These are phyloP conservation scores for Mycena sp. DNA, from an alignment of 1,284 basidiomycete species.

Conservation along the genomic window DNA sequence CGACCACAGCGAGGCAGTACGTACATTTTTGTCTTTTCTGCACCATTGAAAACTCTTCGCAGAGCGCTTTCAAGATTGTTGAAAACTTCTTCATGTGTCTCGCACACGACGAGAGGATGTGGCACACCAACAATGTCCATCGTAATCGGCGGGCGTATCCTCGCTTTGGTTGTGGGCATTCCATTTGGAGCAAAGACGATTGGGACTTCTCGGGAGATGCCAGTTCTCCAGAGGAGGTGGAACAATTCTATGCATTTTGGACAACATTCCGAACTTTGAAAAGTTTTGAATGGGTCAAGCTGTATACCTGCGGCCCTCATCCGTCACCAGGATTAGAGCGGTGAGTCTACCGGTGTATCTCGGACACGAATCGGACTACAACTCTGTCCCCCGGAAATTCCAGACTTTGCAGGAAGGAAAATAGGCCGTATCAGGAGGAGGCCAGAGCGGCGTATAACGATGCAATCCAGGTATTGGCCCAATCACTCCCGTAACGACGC, in stretches of 20 bases:
- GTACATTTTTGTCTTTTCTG: neutral
- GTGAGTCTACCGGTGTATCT: neutral
- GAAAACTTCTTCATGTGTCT: constrained; percentile 16
- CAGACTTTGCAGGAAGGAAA: constrained; percentile 14
- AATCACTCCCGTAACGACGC: neutral
- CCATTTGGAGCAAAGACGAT: constrained; percentile 13
- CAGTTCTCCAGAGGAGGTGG: neutral
- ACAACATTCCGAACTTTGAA: constrained; percentile 12
- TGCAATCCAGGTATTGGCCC: constrained; percentile 4
- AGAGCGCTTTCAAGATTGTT: constrained; percentile 6
- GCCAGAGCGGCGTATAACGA: constrained; percentile 4
- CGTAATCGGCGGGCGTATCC: neutral
- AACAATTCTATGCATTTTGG: constrained; percentile 20
- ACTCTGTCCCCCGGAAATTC: neutral
- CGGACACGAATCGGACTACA: no score
- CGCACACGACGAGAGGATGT: constrained; percentile 12
- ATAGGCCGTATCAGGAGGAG: constrained; percentile 10
- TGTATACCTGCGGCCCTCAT: neutral
- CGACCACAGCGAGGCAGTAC: constrained; percentile 3
- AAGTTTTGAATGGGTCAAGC: constrained; percentile 16
- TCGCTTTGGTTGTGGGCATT: constrained; percentile 5
- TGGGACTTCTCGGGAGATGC: neutral
- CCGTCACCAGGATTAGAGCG: neutral
- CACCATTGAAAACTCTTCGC: neutral
- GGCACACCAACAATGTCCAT: constrained; percentile 1